Evolutionary conservation across 441 rosid genomes (phyloP), one percentile per base, ranked within the genome.

Genomic region (Bruguiera hainesii): DNA sequence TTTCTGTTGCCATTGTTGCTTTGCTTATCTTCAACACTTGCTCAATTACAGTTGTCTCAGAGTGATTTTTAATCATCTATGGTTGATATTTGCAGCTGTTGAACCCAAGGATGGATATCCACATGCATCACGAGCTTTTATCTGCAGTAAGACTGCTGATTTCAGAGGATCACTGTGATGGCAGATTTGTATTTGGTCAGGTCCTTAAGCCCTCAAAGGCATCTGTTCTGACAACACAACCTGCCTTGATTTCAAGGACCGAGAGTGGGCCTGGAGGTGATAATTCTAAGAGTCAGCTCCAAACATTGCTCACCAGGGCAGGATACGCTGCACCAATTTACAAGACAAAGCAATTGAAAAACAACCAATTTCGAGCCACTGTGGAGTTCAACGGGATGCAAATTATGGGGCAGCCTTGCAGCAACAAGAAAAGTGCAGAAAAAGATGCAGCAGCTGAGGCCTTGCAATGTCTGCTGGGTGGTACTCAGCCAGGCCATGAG

Each of bases 371-470:
- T 72, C 82, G 69, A 71, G 71, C 97, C 30, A 75, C 87, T 3
- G 96, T 89, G 29, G 95, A 85, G 76, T 90, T 89, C 71, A 90
- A 87, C 15, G 92, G 86, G 52, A 80, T 80, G 81, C 82, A 87
- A 76, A 80, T 89, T 65, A 85, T 81, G 80, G 97, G 99, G 48
- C 89, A 82, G 70, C 93, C 96, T 73, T 90, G 88, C 83, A 82
- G 71, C 84, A 90, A 83, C 83, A 95, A 95, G 87, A 95, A 90
- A 79, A 81, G 79, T 59, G 98, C 98, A 1, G 99, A 95, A 84
- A 95, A 95, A 71, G 99, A 92, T 76, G 99, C 98, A 13, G 98
- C 97, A 18, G 89, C 96, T 15, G 95, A 89, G 80, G 96, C 98
- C 73, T 78, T 95, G 68, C 85, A 79, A 79, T 87, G 93, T 93